phyloP scores from a whole-genome alignment of 2,329 filamentous ascomycete species.

The Stylonectria norvegica region DNA sequence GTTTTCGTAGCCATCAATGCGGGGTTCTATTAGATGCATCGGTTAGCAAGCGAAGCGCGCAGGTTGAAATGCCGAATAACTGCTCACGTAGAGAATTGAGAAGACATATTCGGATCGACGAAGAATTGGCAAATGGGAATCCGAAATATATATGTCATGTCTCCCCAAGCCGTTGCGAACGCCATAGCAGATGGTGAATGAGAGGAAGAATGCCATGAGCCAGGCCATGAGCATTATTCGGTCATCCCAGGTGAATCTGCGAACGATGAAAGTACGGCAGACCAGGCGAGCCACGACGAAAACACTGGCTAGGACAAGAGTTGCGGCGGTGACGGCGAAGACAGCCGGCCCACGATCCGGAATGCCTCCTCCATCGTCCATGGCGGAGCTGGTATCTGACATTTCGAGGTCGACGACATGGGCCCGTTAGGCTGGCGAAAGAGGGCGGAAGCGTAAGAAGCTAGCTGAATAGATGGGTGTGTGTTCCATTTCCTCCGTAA shows the following conservation, averaged over 20 bases:
- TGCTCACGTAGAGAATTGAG: constrained; percentile 58
- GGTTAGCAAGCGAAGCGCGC: neutral
- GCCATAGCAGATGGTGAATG: constrained; percentile 63
- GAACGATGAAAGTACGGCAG: constrained; percentile 70
- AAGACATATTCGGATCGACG: constrained; percentile 62
- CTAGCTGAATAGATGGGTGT: constrained; percentile 11
- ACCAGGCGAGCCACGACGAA: constrained; percentile 74
- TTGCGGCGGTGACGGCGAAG: constrained; percentile 66
- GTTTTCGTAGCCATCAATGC: constrained; percentile 89
- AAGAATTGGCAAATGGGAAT: constrained; percentile 47
- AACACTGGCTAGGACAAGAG: constrained; percentile 65
- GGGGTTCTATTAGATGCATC: constrained; percentile 65
- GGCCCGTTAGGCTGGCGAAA: constrained; percentile 14
- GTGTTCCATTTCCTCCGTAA: constrained; percentile 21
- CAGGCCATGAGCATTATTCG: constrained; percentile 78
- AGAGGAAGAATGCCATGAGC: constrained; percentile 65
- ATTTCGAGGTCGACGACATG: constrained; percentile 26
- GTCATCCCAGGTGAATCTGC: constrained; percentile 71
- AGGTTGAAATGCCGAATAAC: neutral
- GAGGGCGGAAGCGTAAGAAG: constrained; percentile 15
- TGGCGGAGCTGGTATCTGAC: constrained; percentile 25
- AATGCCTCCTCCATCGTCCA: constrained; percentile 26
- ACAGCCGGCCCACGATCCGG: constrained; percentile 58
- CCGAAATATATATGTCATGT: constrained; percentile 58
- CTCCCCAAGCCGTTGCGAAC: constrained; percentile 64